Evolutionary conservation across 208 protist genomes (phyloP), one percentile per base, ranked within the genome.

Genomic region (Leptomonas seymouri): DNA sequence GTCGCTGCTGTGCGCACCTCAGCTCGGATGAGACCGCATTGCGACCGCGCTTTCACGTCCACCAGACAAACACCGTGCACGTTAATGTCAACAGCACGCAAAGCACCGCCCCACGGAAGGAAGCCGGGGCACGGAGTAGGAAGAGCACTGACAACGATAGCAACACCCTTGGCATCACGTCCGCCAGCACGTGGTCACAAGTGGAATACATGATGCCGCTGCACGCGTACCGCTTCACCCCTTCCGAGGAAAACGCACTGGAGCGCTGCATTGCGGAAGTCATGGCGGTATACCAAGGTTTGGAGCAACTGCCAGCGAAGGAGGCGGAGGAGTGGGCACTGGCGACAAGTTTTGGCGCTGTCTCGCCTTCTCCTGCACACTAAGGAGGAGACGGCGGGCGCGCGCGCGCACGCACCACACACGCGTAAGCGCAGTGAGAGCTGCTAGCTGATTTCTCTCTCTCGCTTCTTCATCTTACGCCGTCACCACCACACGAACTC

Each of bases 231-330:
- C 39, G 45, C 12, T 86, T 89, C 53, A 76, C 60, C 0, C 59
- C 66, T 8, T 76, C 64, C 21, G 71, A 89, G 53, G 84, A 86
- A 71, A 69, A 73, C 16, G 62, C 78, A 34, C 54, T 89, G 72
- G 80, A 82, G 57, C 28, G 65, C 56, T 86, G 76, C 61, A 61
- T 89, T 23, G 70, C 81, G n/a, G 80, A 89, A 69, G 73, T 81
- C 18, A 85, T 89, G 77, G 54, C 50, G 21, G 36, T 70, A 21
- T 66, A 73, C 28, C 73, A 80, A 23, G 78, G 72, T 1, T 44
- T 79, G 41, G 67, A 71, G 59, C 62, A 64, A 45, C 58, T 78
- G 49, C 63, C 69, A 30, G 44, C 53, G 56, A 66, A 41, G 46
- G 71, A 76, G 48, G 63, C 71, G 14, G 71, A 70, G 55, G 34